Percentiles rank a stretch among this genome's conserved stretches.
These are phyloP conservation scores for Cerrena zonata DNA, from an alignment of 1,284 basidiomycete species.

Conservation along the genomic window DNA sequence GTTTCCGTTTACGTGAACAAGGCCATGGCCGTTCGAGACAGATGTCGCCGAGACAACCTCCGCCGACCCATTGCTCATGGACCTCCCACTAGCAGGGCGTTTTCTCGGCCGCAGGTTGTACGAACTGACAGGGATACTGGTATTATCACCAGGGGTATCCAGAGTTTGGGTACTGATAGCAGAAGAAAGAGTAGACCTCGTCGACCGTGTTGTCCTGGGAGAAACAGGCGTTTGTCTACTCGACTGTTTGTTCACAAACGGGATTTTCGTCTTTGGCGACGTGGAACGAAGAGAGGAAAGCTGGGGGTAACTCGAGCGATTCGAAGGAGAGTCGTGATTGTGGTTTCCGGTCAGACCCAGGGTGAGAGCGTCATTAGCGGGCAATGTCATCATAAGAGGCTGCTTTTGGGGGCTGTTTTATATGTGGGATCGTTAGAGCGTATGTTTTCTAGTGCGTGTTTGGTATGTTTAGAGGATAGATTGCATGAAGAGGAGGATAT, in stretches of 20 bases:
- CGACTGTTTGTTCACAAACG: slow-evolving; percentile 28
- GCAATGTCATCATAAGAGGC: slow-evolving; percentile 43
- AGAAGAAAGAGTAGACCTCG: no score
- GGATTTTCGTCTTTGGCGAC: slow-evolving; percentile 41
- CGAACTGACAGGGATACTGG: background rate
- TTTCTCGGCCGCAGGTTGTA: background rate
- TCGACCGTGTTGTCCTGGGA: background rate
- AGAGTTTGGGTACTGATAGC: no score
- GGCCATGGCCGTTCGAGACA: slow-evolving; percentile 3
- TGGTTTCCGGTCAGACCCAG: slow-evolving; percentile 36
- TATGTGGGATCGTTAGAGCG: no score
- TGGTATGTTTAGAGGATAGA: slow-evolving; percentile 2
- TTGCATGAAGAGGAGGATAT: background rate
- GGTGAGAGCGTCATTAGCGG: slow-evolving; percentile 49
- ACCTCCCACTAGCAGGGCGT: slow-evolving; percentile 6
- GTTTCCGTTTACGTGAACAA: no score
- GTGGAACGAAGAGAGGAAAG: slow-evolving; percentile 37
- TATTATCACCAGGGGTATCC: background rate
- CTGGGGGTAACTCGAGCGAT: slow-evolving; percentile 27
- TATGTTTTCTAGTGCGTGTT: slow-evolving; percentile 4
- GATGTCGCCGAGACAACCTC: slow-evolving; percentile 5
- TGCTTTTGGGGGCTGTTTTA: no score
- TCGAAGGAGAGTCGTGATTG: slow-evolving; percentile 25
- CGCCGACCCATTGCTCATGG: slow-evolving; percentile 13
- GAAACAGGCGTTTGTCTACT: background rate